Conservation (phyloP, 176 grass and related monocot genomes). For the Rhynchospora tenuis region DNA sequence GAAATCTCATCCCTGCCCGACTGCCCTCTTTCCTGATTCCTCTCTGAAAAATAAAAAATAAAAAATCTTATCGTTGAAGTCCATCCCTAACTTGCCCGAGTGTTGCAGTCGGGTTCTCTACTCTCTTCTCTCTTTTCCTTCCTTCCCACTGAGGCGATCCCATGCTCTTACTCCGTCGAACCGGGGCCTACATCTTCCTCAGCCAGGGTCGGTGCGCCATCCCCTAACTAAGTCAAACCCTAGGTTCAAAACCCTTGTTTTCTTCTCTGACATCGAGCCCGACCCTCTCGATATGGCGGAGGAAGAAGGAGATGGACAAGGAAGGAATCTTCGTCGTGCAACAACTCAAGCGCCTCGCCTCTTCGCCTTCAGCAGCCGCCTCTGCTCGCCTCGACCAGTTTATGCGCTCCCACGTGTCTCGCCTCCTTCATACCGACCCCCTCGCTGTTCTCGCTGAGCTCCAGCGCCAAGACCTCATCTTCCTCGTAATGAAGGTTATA, state of each 20-base stretch:
- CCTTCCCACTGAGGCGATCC: neutral
- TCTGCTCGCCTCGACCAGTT: slow-evolving; percentile 51
- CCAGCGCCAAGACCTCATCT: slow-evolving; percentile 69
- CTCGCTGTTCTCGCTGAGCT: slow-evolving; percentile 78
- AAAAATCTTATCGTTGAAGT: too few relatives aligned
- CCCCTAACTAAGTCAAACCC: neutral
- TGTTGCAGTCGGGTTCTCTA: too few relatives aligned
- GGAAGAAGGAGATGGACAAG: slow-evolving; percentile 97
- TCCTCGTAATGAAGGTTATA: slow-evolving; percentile 71
- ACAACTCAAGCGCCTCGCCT: slow-evolving; percentile 77
- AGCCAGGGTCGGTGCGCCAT: neutral
- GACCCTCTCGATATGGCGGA: slow-evolving; percentile 70
- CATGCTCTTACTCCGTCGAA: slow-evolving; percentile 14
- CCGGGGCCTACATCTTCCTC: neutral
- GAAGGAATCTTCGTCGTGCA: slow-evolving; percentile 82
- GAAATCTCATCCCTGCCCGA: too few relatives aligned
- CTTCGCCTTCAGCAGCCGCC: slow-evolving; percentile 26
- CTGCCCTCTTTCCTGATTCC: too few relatives aligned
- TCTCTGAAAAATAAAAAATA: too few relatives aligned
- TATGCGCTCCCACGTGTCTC: slow-evolving; percentile 68
- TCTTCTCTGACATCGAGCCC: slow-evolving; percentile 50
- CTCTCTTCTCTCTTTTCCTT: neutral
- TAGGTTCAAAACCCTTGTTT: slow-evolving; percentile 2
- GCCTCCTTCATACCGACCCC: slow-evolving; percentile 74
- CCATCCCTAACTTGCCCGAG: too few relatives aligned